These are phyloP conservation scores for Hymenoscyphus albidus DNA, from an alignment of 2,329 filamentous ascomycete species.

Conservation along the genomic window DNA sequence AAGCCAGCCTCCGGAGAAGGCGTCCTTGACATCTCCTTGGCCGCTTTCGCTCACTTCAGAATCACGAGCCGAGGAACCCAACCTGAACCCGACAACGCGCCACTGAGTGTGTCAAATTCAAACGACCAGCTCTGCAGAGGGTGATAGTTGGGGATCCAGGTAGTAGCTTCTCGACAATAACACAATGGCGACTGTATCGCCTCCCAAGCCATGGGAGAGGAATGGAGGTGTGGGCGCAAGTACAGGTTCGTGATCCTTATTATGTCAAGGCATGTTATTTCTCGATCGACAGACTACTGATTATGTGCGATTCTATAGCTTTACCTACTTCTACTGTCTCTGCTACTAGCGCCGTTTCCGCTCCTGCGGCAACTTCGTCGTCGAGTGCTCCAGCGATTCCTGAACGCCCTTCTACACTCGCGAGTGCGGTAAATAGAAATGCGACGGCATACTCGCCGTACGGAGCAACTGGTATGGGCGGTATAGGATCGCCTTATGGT, in stretches of 20 bases:
- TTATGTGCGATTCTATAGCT: constrained; percentile 24
- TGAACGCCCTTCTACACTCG: constrained; percentile 73
- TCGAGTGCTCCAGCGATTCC: constrained; percentile 65
- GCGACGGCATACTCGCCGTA: constrained; percentile 74
- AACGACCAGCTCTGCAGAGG: constrained; percentile 19
- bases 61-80: not conserved
- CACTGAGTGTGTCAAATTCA: constrained; percentile 8
- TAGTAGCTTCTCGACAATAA: constrained; percentile 6
- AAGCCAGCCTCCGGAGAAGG: not conserved
- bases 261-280: not conserved
- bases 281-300: not conserved
- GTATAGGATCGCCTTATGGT: constrained; percentile 32
- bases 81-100: not conserved
- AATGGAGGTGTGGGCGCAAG: constrained; percentile 41
- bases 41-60: not conserved
- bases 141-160: constrained; percentile 9
- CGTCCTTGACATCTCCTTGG: not conserved
- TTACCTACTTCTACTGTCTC: constrained; percentile 38
- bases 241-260: constrained; percentile 29
- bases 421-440: constrained; percentile 79
- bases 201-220: constrained; percentile 96
- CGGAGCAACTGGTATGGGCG: constrained; percentile 43
- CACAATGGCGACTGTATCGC: constrained; percentile 60
- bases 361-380: constrained; percentile 40
- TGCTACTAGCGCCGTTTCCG: constrained; percentile 40